Evolutionary conservation across 768 basidiomycete genomes (phyloP).

Genomic region (Suillus discolor): DNA sequence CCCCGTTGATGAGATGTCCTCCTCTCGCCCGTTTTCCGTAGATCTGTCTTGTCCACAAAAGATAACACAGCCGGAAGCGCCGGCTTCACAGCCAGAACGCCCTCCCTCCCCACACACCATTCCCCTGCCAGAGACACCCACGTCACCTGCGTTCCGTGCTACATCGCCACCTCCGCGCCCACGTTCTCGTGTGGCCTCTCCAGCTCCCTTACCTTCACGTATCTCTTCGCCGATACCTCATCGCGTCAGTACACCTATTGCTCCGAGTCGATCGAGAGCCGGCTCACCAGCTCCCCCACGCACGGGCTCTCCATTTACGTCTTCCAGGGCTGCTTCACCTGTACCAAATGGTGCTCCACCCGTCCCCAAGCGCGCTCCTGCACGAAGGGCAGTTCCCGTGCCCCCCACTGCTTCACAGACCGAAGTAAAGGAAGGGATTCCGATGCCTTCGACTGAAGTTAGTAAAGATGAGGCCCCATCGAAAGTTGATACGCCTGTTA

Average conservation of each 20-base stretch:
- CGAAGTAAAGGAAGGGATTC: neutral
- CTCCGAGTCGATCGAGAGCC: constrained; percentile 23
- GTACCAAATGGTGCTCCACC: constrained; percentile 47
- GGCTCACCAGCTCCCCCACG: constrained; percentile 27
- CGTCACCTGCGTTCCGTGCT: constrained; percentile 29
- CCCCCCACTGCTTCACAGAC: constrained; percentile 24
- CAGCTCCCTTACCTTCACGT: constrained; percentile 12
- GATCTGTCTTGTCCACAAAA: constrained; percentile 15
- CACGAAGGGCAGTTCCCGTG: constrained; percentile 39
- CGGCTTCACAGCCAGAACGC: constrained; percentile 8
- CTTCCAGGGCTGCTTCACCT: constrained; percentile 41
- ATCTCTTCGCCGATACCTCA: constrained; percentile 26
- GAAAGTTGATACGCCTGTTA: neutral
- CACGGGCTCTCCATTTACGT: constrained; percentile 31
- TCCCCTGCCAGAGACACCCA: constrained; percentile 29
- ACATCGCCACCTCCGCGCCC: constrained; percentile 29
- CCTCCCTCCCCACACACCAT: constrained; percentile 24
- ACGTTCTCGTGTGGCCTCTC: constrained; percentile 34
- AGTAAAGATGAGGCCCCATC: neutral
- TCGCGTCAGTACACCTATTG: constrained; percentile 33
- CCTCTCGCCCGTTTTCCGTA: constrained; percentile 11
- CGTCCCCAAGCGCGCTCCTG: constrained; percentile 66
- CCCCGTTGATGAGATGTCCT: constrained; percentile 25
- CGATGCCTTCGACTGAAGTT: neutral
- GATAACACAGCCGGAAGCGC: constrained; percentile 3